Evolutionary conservation across 441 rosid genomes (phyloP), one percentile per base, ranked within the genome.

Genomic region (Croton setiger): DNA sequence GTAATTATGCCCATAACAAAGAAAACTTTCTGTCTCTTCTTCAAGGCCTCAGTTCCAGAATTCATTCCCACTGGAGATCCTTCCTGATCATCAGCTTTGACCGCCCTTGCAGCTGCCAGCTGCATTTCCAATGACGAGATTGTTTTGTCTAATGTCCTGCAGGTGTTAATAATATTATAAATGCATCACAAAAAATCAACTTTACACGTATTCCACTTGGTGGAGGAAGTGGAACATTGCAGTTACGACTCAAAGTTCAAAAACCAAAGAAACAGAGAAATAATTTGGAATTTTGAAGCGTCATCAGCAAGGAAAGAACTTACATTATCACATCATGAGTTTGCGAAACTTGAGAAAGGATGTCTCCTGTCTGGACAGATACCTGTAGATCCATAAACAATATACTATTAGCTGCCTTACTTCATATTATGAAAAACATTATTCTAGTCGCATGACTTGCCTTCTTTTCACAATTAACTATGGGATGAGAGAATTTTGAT

Each of bases 1-100:
- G 98, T 94, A 39, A 88, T 88, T 77, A 92, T 88, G 72, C 98
- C 99, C 94, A 92, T 88, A 37, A 90, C 97, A 84, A 88, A 88
- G 83, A 92, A 92, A 74, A 90, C 86, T 79, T 85, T 79, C 68
- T 79, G 86, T 54, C 87, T 86, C 52, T 76, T 76, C 76, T 80
- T 90, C 48, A 77, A 74, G 11, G 78, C 78, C 64, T 87, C 82
- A 3, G 63, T 64, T 73, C 81, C 80, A 63, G 86, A 74, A 69
- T 80, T 81, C 44, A 79, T 69, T 47, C 68, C 81, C 21, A 78
- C 43, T 45, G 85, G 83, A 75, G 86, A 81, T 76, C 81, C 86
- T 76, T 85, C 88, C 35, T 79, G 72, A 60, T 63, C 70, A 3
- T 76, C 78, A 47, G 63, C 86, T 78, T 88, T 83, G 74, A 85